Conservation (phyloP, 2,329 filamentous ascomycete genomes). For the Diplocarpon rosae region DNA sequence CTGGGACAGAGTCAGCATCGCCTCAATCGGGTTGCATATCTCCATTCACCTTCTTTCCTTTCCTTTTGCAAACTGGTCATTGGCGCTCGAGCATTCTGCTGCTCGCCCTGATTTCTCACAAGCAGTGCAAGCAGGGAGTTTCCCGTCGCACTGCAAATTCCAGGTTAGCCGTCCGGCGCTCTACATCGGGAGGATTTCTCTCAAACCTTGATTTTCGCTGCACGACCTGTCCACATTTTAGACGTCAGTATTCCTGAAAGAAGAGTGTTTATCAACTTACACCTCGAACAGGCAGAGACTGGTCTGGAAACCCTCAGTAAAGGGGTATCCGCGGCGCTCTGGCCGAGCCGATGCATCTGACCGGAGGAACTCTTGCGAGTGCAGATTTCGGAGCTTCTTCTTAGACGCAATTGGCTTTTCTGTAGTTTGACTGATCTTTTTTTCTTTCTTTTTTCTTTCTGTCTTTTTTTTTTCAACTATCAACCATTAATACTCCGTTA, state of each 20-base stretch:
- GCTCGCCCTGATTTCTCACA: conserved; percentile 86
- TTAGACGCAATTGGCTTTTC: no score
- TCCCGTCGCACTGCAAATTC: conserved; percentile 67
- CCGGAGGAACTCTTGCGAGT: not conserved
- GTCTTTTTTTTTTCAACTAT: no score
- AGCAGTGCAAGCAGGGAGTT: conserved; percentile 86
- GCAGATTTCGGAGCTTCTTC: not conserved
- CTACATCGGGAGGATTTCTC: not conserved
- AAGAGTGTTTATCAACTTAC: conserved; percentile 31
- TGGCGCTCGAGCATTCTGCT: conserved; percentile 82
- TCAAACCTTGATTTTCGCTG: conserved; percentile 78
- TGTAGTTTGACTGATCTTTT: no score
- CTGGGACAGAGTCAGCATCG: conserved; percentile 30
- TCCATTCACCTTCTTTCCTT: conserved; percentile 70
- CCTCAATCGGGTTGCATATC: not conserved
- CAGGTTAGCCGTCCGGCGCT: conserved; percentile 11
- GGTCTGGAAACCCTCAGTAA: conserved; percentile 64
- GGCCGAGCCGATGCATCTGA: conserved; percentile 7
- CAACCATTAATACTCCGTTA: no score
- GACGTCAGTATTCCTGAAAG: not conserved
- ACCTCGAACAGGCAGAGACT: conserved; percentile 70
- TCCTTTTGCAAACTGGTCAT: conserved; percentile 89
- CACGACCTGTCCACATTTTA: conserved; percentile 43
- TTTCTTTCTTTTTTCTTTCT: no score
- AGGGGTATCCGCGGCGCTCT: conserved; percentile 33